Base-by-base conservation (phyloP, 169 alveolate genomes). In the Plasmodium fragile region DNA sequence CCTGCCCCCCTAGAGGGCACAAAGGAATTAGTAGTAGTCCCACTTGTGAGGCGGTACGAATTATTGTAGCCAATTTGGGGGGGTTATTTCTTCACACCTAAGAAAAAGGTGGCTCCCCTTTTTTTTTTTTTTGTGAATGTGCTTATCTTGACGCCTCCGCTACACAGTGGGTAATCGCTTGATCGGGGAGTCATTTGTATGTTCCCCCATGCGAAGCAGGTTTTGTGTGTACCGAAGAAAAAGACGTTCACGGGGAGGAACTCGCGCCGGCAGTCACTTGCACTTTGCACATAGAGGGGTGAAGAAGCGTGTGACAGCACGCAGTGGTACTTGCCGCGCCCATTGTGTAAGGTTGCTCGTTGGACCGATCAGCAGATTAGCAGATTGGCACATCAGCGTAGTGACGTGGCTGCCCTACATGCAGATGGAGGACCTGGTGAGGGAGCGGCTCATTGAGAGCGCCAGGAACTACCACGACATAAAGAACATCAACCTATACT, bases 401-500 rank as follows among this genome's bases (percentile, higher is more conserved):
- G 41, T 5, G 41, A 36, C 2, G 41, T 36, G 41, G 41, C 3
- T 10, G 3, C 18, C 55, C n/a, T 45, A 0, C 6, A 4, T 2
- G 18, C 55, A 1, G 18, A 84, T 84, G 93, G 65, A 84, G 16
- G 65, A 30, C 22, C 28, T 36, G 22, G 16, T 8, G 16, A 84
- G 52, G 18, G 93, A 84, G 32, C 75, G 41, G 16, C 22, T 84
- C 25, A 73, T 84, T 11, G 45, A 36, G 3, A 16, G 55, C 79
- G 52, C 65, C 45, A 45, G 69, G 6, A 65, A 65, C 59, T 55
- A 39, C 18, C 83, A 84, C 59, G 93, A 84, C 36, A 84, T 84
- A 30, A 84, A 69, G 78, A 84, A 84, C 43, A 84, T 84, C 73
- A 84, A 84, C 13, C 41, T 84, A n/a, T 84, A 84, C 10, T 16